Evolutionary conservation across 768 basidiomycete species (phyloP).

Genomic region (Agaricus blazei): DNA sequence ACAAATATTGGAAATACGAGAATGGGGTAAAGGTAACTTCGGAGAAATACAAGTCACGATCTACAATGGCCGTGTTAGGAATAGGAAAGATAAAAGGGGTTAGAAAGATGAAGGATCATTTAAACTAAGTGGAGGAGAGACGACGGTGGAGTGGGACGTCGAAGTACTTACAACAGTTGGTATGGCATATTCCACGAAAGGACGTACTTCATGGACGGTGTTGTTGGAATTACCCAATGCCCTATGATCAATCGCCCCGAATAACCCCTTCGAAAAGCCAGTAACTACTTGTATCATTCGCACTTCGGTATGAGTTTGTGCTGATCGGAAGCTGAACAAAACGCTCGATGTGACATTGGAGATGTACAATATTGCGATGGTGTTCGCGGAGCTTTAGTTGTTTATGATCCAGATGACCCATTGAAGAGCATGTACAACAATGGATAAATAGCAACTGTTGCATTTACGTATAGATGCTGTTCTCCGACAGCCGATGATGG

Average conservation of each 20-base stretch:
- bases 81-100: too few relatives aligned
- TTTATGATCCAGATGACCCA: constrained; percentile 19
- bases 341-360: neutral
- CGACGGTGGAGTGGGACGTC: too few relatives aligned
- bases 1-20: too few relatives aligned
- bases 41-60: too few relatives aligned
- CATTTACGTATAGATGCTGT: neutral
- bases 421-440: constrained; percentile 21
- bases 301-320: constrained; percentile 6
- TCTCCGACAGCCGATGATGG: neutral
- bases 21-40: too few relatives aligned
- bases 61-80: too few relatives aligned
- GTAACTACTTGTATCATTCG: constrained; percentile 39
- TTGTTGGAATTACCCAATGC: constrained; percentile 34
- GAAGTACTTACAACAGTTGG: too few relatives aligned
- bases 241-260: constrained; percentile 28
- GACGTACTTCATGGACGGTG: constrained; percentile 28
- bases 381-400: constrained; percentile 17
- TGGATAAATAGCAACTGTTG: constrained; percentile 4
- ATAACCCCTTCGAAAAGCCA: constrained; percentile 33
- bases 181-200: constrained; percentile 27
- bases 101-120: too few relatives aligned
- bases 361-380: constrained; percentile 22
- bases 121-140: too few relatives aligned
- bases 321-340: neutral